Evolutionary conservation across 1,284 basidiomycete species (phyloP).

Genomic region (Moesziomyces parantarcticus): DNA sequence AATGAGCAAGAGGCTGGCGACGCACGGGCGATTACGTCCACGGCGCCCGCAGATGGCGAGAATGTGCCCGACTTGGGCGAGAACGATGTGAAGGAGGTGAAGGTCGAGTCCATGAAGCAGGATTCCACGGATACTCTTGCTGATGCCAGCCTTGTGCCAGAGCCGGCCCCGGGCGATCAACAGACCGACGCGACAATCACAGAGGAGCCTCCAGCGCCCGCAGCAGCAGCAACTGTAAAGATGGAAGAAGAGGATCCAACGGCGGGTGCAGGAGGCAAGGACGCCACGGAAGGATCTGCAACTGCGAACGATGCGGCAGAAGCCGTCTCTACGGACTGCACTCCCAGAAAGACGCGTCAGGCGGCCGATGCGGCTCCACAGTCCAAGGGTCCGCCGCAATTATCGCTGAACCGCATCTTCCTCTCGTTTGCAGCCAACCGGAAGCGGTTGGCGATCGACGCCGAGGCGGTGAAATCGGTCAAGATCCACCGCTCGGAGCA

Average conservation of each 20-base stretch:
- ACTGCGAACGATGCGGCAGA: not conserved
- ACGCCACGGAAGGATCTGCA: not conserved
- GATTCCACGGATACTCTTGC: too few species aligned
- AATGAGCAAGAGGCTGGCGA: too few species aligned
- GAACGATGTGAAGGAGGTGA: too few species aligned
- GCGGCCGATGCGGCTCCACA: not conserved
- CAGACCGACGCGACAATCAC: too few species aligned
- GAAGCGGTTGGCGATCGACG: conserved; percentile 86
- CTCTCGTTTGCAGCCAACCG: conserved; percentile 91
- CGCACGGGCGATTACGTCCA: too few species aligned
- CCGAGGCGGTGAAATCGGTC: conserved; percentile 83
- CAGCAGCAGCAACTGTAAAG: not conserved
- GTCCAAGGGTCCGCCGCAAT: conserved; percentile 65
- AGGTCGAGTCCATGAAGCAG: too few species aligned
- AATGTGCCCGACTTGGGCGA: too few species aligned
- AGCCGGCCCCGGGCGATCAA: too few species aligned
- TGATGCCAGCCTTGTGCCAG: too few species aligned
- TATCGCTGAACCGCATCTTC: conserved; percentile 74
- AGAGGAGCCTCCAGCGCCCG: too few species aligned
- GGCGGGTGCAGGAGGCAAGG: not conserved
- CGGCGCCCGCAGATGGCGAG: too few species aligned
- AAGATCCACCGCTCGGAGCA: conserved; percentile 84
- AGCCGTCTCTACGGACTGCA: not conserved
- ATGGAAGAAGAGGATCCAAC: not conserved
- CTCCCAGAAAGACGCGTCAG: conserved; percentile 1